These are phyloP conservation scores for Cladosporium sp. DNA, from an alignment of 2,329 filamentous ascomycete genomes.

Conservation along the genomic window DNA sequence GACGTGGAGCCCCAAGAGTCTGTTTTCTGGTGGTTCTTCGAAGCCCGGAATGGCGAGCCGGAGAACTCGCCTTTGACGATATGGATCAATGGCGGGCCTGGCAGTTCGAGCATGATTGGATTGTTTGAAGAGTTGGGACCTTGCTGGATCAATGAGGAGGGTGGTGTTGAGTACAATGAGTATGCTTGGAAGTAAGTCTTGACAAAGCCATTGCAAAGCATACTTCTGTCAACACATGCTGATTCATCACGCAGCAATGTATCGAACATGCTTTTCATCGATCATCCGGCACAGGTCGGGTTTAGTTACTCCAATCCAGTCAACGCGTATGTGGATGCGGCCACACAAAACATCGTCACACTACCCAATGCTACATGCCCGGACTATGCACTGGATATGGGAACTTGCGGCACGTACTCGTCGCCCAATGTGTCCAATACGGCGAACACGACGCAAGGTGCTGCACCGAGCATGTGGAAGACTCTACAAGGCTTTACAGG, in stretches of 20 bases:
- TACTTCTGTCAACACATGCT: background rate
- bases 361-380: conserved; percentile 22
- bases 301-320: conserved; percentile 50
- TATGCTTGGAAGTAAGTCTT: conserved; percentile 53
- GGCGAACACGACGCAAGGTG: conserved; percentile 49
- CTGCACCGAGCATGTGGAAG: conserved; percentile 58
- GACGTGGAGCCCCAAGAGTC: conserved; percentile 50
- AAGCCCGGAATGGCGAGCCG: conserved; percentile 46
- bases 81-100: conserved; percentile 60
- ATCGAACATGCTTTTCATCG: conserved; percentile 66
- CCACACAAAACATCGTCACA: conserved; percentile 36
- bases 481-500: conserved; percentile 61
- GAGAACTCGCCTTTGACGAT: conserved; percentile 53
- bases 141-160: conserved; percentile 40
- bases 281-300: conserved; percentile 60
- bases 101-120: conserved; percentile 55
- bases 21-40: conserved; percentile 57
- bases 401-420: conserved; percentile 53
- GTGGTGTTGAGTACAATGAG: conserved; percentile 53
- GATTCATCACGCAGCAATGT: conserved; percentile 37
- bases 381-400: conserved; percentile 16
- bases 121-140: conserved; percentile 48
- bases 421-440: conserved; percentile 48
- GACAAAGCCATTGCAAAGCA: too few species aligned
- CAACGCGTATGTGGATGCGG: conserved; percentile 25